A percentile compares a stretch with the other conserved stretches of the same genome.
phyloP scores from a whole-genome alignment of 106 monocot species.

The Alisma plantagoaquatica region DNA sequence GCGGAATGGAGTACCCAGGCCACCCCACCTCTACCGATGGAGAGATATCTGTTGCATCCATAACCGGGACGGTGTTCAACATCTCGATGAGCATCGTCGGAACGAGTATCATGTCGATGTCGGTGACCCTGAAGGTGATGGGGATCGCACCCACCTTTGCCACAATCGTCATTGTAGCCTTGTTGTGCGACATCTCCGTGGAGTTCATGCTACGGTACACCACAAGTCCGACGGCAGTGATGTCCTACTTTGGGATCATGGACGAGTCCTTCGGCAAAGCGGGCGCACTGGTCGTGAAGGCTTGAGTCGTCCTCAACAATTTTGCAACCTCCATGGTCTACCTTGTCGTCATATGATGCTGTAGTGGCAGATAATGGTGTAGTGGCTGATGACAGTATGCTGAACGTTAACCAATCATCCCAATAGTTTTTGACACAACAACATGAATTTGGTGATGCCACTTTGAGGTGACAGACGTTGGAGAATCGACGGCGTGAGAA shows the following conservation, averaged over 20 bases:
- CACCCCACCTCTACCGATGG: background rate
- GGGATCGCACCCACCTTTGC: constrained; percentile 52
- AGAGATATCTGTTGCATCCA: constrained; percentile 25
- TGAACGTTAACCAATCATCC: too few relatives aligned
- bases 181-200: constrained; percentile 49
- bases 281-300: constrained; percentile 21
- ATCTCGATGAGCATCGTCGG: constrained; percentile 83
- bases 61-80: constrained; percentile 83
- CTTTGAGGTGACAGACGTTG: too few relatives aligned
- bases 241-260: constrained; percentile 36
- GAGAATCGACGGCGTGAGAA: too few relatives aligned
- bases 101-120: constrained; percentile 95
- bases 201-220: constrained; percentile 77
- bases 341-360: constrained; percentile 75
- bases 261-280: constrained; percentile 26
- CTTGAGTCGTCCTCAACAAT: constrained; percentile 25
- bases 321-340: constrained; percentile 35
- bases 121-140: constrained; percentile 65
- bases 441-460: too few relatives aligned
- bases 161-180: constrained; percentile 46
- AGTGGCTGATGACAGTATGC: too few relatives aligned
- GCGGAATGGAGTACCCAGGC: background rate
- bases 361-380: too few relatives aligned
- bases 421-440: too few relatives aligned
- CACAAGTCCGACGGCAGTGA: background rate